Conservation (phyloP, 768 basidiomycete genomes). For the Leccinum variicolor region DNA sequence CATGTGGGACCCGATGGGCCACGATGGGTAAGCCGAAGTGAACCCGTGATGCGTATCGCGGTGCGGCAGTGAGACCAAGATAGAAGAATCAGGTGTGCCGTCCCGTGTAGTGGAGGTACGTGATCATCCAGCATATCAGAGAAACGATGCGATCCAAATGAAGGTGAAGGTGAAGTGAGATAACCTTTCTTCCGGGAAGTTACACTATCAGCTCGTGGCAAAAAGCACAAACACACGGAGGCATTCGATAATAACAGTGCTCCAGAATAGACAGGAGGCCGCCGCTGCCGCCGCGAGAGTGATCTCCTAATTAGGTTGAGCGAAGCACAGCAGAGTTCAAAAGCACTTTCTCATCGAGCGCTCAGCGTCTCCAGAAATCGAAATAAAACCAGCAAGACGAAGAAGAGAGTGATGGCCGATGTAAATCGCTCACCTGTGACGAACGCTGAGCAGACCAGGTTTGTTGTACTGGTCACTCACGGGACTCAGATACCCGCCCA, state of each 20-base stretch:
- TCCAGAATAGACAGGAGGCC: constrained; percentile 17
- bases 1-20: constrained; percentile 3
- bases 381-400: not conserved
- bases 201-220: constrained; percentile 5
- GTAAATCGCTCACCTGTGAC: constrained; percentile 69
- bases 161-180: constrained; percentile 7
- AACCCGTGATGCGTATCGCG: constrained; percentile 8
- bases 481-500: constrained; percentile 95
- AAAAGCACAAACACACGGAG: constrained; percentile 2
- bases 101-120: constrained; percentile 7
- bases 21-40: constrained; percentile 9
- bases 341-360: constrained; percentile 4
- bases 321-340: not conserved
- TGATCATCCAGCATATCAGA: constrained; percentile 9
- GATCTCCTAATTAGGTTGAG: constrained; percentile 6
- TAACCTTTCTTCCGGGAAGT: constrained; percentile 3
- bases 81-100: constrained; percentile 11
- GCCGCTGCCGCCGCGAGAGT: constrained; percentile 17
- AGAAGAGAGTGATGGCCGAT: constrained; percentile 2
- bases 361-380: not conserved
- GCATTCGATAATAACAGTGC: not conserved
- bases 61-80: constrained; percentile 8
- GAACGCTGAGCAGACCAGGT: constrained; percentile 83
- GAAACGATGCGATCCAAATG: constrained; percentile 8
- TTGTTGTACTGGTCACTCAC: constrained; percentile 98